Evolutionary conservation across 1,284 basidiomycete genomes (phyloP), one percentile per base, ranked within the genome.

Genomic region (Irpex lacteus): DNA sequence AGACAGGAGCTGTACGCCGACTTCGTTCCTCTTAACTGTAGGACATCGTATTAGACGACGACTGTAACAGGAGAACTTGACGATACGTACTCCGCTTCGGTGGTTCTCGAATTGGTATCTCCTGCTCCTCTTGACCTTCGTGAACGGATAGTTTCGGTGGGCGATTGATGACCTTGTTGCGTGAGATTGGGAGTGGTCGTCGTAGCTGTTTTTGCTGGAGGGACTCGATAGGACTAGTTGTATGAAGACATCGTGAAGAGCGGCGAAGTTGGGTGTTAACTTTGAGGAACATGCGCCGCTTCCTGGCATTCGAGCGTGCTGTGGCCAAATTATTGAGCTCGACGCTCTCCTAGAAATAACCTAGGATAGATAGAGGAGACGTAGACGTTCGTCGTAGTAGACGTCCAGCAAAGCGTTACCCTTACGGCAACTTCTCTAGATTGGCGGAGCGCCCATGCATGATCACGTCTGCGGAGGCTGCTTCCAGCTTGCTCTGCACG

Each of bases 1-100:
- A 2, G 95, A 94, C 37, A 99, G 86, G 59, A 98, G 85, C 74
- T 99, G 96, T 2, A 98, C 96, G 18, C 96, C 96, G 38, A 96
- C 83, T 68, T 93, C 86, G 72, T 98, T 98, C 60, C 94, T 86
- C 73, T 88, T 87, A 61, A 82, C 85, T 88, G 50, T 8, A 59
- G 38, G 47, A 54, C 50, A 15, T 18, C n/a, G 18, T 49, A 32
- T 49, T 19, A 55, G 8, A 6, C 18, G 8, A 6, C 18, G 15
- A 8, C 8, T 21, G 50, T 47, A 13, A 49, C 55, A 15, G 8
- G 40, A 15, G 13, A 34, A 34, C 44, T 26, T 40, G 34, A 47
- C 11, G 44, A 44, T 44, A 21, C 15, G 32, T 44, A 59, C n/a
- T 15, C 3, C 32, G 54, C 34, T 56, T 19, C 9, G 54, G 32